These are phyloP conservation scores for Dalbergia cochinchinensis DNA, from an alignment of 306 rosid genomes.

Conservation along the genomic window DNA sequence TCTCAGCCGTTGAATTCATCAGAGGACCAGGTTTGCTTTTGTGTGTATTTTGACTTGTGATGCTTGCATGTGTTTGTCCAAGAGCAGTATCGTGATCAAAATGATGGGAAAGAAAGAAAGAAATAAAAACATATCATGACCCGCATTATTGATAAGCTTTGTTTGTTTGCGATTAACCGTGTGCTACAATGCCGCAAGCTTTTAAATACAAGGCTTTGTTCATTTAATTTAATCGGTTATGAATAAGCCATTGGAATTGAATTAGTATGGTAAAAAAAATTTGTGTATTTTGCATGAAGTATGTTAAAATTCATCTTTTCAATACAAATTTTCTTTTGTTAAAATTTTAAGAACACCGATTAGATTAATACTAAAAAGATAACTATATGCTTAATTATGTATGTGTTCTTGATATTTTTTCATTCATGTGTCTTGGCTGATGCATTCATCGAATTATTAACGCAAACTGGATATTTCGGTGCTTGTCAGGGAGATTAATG, in stretches of 20 bases:
- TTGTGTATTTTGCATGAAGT: no score
- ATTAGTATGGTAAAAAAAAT: no score
- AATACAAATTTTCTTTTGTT: no score
- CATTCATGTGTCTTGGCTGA: no score
- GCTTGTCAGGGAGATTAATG: not conserved
- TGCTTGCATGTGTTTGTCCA: no score
- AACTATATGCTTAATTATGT: no score
- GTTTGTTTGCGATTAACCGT: not conserved
- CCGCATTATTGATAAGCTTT: not conserved
- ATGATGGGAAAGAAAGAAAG: not conserved
- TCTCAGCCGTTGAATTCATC: constrained; percentile 55
- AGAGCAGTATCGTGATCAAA: not conserved
- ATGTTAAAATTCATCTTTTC: no score
- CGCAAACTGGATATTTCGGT: constrained; percentile 13
- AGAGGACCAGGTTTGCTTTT: constrained; percentile 65
- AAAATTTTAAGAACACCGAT: no score
- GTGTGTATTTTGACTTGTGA: no score
- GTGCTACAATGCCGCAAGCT: not conserved
- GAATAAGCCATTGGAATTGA: no score
- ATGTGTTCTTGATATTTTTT: no score
- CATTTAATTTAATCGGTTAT: not conserved
- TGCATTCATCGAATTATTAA: not conserved
- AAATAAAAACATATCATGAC: not conserved
- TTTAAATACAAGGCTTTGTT: not conserved
- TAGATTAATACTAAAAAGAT: no score